A percentile compares a stretch with the other conserved stretches of the same genome.
Evolutionary conservation across 2,329 filamentous ascomycete genomes (phyloP).

Genomic region (Harringtonia lauricola): DNA sequence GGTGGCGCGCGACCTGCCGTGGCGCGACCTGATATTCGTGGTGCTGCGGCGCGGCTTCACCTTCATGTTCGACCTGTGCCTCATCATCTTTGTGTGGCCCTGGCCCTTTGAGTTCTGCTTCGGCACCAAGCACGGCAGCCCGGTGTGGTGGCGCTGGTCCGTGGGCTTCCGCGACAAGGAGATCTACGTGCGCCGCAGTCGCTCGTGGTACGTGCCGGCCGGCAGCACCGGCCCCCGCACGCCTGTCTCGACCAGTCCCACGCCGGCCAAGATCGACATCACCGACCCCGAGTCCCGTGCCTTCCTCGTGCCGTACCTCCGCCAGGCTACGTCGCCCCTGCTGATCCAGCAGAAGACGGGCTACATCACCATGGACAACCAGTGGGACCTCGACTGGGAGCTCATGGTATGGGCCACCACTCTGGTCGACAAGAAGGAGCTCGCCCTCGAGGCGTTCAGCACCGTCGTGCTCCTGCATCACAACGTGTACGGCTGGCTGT

Average conservation of each 20-base stretch:
- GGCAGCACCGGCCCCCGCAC: neutral
- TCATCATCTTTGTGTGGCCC: constrained; percentile 57
- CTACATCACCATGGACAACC: constrained; percentile 71
- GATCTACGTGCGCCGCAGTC: constrained; percentile 68
- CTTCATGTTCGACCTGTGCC: constrained; percentile 64
- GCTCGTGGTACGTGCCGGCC: constrained; percentile 48
- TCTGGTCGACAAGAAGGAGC: constrained; percentile 52
- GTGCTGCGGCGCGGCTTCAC: constrained; percentile 48
- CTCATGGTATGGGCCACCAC: constrained; percentile 65
- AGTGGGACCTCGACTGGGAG: constrained; percentile 82
- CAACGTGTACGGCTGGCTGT: constrained; percentile 59
- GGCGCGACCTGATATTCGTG: constrained; percentile 43
- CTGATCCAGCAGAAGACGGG: constrained; percentile 70
- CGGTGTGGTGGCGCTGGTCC: constrained; percentile 60
- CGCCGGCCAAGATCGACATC: constrained; percentile 42
- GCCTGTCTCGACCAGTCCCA: too few species aligned
- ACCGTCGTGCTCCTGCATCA: constrained; percentile 60
- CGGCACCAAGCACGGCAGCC: constrained; percentile 45
- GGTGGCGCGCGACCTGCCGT: constrained; percentile 43
- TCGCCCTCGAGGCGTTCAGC: constrained; percentile 55
- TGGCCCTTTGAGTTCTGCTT: constrained; percentile 66
- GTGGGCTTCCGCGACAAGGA: constrained; percentile 72
- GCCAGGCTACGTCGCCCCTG: constrained; percentile 57
- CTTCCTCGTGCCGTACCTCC: constrained; percentile 50
- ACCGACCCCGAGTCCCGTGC: constrained; percentile 35